Percentiles rank a stretch among this genome's conserved stretches.
Conservation (phyloP, 495 filamentous ascomycete genomes). For the Pyrenula aspistea region DNA sequence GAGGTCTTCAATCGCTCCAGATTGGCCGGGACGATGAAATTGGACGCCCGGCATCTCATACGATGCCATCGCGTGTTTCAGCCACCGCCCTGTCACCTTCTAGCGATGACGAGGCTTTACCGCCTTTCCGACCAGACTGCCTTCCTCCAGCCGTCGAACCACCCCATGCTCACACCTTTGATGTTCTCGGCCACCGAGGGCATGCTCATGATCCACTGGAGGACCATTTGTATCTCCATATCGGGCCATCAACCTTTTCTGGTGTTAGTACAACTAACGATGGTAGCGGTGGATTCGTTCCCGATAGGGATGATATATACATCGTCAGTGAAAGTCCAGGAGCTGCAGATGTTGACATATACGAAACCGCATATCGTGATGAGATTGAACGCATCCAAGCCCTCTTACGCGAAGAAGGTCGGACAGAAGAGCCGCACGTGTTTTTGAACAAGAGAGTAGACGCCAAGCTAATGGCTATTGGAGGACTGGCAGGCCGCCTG, state of each 20-base stretch:
- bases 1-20: background rate
- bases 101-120: background rate
- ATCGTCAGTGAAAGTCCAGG: constrained; percentile 73
- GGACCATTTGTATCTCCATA: constrained; percentile 55
- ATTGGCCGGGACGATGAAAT: background rate
- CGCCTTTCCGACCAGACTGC: constrained; percentile 1
- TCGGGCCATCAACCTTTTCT: constrained; percentile 45
- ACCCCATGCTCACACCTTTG: constrained; percentile 4
- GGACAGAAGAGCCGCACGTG: constrained; percentile 22
- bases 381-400: constrained; percentile 63
- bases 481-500: background rate
- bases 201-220: constrained; percentile 55
- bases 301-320: constrained; percentile 10
- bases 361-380: constrained; percentile 72
- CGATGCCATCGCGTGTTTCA: background rate
- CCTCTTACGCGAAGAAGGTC: constrained; percentile 21
- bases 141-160: constrained; percentile 1
- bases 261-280: background rate
- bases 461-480: constrained; percentile 1
- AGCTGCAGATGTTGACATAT: constrained; percentile 71
- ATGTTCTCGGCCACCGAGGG: constrained; percentile 35
- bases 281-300: constrained; percentile 3
- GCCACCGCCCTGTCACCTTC: background rate
- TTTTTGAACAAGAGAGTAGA: constrained; percentile 53
- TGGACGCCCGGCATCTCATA: background rate